These are phyloP conservation scores for Beauveria australis DNA, from an alignment of 2,329 filamentous ascomycete species.

Conservation along the genomic window DNA sequence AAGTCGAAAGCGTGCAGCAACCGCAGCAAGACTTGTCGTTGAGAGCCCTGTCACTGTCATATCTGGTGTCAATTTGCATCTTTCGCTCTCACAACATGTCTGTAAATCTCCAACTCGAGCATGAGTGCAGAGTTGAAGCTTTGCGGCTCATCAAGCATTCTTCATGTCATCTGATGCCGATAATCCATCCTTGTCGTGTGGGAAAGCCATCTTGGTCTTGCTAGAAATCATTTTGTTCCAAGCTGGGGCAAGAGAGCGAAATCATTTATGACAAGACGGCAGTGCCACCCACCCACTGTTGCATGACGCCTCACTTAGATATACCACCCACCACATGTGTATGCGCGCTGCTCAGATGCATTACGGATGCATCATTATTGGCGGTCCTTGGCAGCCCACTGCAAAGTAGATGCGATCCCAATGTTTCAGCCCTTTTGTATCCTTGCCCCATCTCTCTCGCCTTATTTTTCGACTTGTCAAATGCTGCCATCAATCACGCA, in stretches of 20 bases:
- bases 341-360: neutral
- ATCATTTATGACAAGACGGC: too few relatives aligned
- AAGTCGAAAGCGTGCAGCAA: neutral
- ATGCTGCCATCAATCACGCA: neutral
- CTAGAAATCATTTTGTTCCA: too few relatives aligned
- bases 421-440: neutral
- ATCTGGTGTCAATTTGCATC: neutral
- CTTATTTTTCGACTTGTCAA: neutral
- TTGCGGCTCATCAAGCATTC: too few relatives aligned
- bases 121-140: neutral
- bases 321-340: neutral
- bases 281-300: neutral
- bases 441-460: neutral
- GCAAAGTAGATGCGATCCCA: neutral
- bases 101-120: neutral
- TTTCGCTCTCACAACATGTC: neutral
- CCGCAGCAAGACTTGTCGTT: neutral
- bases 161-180: too few relatives aligned
- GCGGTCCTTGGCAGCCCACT: neutral
- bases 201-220: too few relatives aligned
- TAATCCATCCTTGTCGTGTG: too few relatives aligned
- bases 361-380: neutral
- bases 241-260: neutral
- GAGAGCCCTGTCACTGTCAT: too few relatives aligned
- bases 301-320: neutral